phyloP scores from a whole-genome alignment of 1,284 basidiomycete species.

The Trichosporon faecale region DNA sequence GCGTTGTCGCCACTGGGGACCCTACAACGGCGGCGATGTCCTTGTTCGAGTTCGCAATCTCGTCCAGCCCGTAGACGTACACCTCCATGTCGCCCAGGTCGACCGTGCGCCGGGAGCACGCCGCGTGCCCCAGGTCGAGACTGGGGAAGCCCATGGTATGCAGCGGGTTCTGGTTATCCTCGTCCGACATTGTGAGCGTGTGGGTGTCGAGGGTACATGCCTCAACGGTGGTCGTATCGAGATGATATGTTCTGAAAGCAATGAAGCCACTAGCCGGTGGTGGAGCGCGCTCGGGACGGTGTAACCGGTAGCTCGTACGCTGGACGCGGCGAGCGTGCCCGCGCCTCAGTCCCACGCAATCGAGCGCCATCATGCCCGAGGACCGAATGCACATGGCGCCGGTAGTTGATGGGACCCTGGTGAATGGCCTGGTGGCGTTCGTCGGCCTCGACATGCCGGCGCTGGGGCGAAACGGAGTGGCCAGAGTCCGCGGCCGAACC shows the following conservation, averaged over 20 bases:
- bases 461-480: background rate
- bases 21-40: constrained; percentile 39
- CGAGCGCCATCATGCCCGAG: background rate
- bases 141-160: constrained; percentile 12
- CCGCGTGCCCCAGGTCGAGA: constrained; percentile 11
- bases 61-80: constrained; percentile 14
- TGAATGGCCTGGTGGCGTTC: background rate
- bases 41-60: constrained; percentile 15
- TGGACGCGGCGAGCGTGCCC: constrained; percentile 6
- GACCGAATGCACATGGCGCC: background rate
- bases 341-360: constrained; percentile 14
- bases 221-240: background rate
- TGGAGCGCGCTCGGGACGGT: background rate
- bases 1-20: background rate
- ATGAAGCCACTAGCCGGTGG: background rate
- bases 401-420: background rate
- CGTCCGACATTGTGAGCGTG: constrained; percentile 7
- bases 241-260: background rate
- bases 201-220: background rate
- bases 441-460: background rate
- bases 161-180: constrained; percentile 9
- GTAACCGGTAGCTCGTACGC: background rate
- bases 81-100: constrained; percentile 11
- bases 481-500: background rate
- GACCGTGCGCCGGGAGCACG: background rate